Evolutionary conservation across 2,329 filamentous ascomycete species (phyloP), one percentile per base, ranked within the genome.

Genomic region (Aspergillus ibericus): DNA sequence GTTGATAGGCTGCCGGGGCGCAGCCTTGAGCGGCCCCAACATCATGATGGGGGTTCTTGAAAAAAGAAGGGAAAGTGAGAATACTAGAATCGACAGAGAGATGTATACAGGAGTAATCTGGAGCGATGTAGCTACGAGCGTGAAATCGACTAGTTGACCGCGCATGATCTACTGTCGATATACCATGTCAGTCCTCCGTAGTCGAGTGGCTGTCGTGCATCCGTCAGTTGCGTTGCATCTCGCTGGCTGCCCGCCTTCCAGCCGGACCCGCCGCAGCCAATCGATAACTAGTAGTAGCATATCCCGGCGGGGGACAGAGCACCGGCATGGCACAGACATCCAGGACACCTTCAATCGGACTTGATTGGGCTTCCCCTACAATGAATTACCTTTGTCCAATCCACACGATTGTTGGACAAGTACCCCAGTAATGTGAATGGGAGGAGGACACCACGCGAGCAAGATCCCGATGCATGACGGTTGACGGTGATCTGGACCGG

Each of bases 1-100:
- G 70, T 72, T 72, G 67, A 67, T 53, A 25, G 51, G 51, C 36
- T 44, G 51, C 52, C 49, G 53, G 53, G 48, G 47, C 56, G 55
- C 55, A 58, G 47, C 42, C 34, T 22, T 50, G 35, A 48, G 35
- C 18, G 35, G 38, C 38, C 27, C 34, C 35, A 16, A 5, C 22
- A 25, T 25, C 46, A 36, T 32, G 8, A 27, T 20, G 53, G 25
- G 5, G 25, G 22, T 25, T 20, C 5, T 20, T 13, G 42, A 9
- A 12, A 22, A 20, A 5, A 25, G 5, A 49, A 49, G 46, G 16
- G 20, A 8, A 22, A 38, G 13, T 12, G 22, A 12, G 22, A 10
- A 36, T 50, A n/a, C 34, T 10, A 2, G 12, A 16, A 32, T 25
- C 38, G 16, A 42, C 6, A 10, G 16, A 42, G 9, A 22, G 2